Evolutionary conservation across 2,329 filamentous ascomycete genomes (phyloP), one percentile per base, ranked within the genome.

Genomic region (Sarocladium strictum): DNA sequence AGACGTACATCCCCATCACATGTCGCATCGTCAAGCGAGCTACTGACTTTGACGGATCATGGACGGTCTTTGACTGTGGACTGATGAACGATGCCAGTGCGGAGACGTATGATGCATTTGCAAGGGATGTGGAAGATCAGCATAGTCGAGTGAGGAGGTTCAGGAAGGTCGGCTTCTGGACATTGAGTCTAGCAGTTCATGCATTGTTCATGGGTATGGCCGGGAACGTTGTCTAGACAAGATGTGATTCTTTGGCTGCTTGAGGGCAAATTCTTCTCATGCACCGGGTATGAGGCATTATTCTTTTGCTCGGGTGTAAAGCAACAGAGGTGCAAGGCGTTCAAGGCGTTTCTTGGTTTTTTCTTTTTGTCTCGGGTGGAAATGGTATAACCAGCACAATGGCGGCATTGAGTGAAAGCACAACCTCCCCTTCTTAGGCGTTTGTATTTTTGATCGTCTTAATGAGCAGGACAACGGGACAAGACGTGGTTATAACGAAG

Each of bases 81-180:
- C 75, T 99, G 53, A 90, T 97, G 86, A 90, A 96, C 64, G 94
- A 99, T 70, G 75, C 96, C 58, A 93, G 89, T 6, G 90, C 88
- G 59, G 94, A 97, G 79, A 91, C 91, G 53, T 99, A 99, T 68
- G 85, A 93, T 63, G 94, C 94, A 0, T 97, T 99, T 71, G 91
- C 91, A 35, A 84, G 85, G 59, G 90, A 97, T 68, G 90, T 99
- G 29, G 86, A 91, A 58, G 88, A 97, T 70, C 88, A 94, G 63
- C 87, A 96, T 68, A 89, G 87, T 60, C 85, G 91, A 53, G 87
- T 90, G 61, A 80, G 93, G 52, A 81, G 94, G 43, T 87, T 99
- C 67, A 96, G 92, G 69, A 96, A 97, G 72, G 94, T 96, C 26
- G 94, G 94, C 29, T 86, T 97, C 64, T 99, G 94, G 94, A 96